A percentile compares a stretch with the other conserved stretches of the same genome.
These are phyloP conservation scores for Backusella westeae DNA, from an alignment of 192 early-diverging fungal species.

Conservation along the genomic window DNA sequence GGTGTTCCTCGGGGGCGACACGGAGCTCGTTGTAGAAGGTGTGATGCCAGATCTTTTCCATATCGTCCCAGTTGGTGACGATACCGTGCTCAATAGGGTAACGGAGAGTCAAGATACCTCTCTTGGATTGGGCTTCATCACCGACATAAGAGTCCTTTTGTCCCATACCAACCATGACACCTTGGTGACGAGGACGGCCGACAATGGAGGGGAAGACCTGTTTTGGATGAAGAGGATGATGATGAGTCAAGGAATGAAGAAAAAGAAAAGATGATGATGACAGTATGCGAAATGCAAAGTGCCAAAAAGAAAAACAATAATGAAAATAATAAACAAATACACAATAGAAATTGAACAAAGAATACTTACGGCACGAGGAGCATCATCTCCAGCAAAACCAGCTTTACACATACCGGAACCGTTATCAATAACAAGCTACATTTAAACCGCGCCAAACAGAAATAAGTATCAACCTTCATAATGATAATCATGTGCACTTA, in stretches of 20 bases:
- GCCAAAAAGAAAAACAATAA: not conserved
- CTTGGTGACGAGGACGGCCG: conserved; percentile 83
- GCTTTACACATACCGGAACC: conserved; percentile 95
- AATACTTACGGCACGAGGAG: conserved; percentile 73
- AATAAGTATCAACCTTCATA: not conserved
- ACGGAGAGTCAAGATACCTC: conserved; percentile 82
- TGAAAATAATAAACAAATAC: too few relatives aligned
- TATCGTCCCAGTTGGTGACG: conserved; percentile 92
- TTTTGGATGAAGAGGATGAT: not conserved
- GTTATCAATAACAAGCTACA: conserved; percentile 86
- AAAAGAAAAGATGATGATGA: not conserved
- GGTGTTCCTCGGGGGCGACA: conserved; percentile 97
- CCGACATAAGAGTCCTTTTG: conserved; percentile 91
- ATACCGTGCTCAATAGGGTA: conserved; percentile 93
- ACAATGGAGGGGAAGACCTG: conserved; percentile 80
- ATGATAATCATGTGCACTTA: conserved; percentile 41
- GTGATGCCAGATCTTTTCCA: conserved; percentile 98
- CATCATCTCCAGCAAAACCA: conserved; percentile 91
- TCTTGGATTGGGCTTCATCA: conserved; percentile 89
- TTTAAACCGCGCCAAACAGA: not conserved
- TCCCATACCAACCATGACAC: conserved; percentile 90
- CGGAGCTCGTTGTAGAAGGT: conserved; percentile 98
- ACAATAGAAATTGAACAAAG: not conserved
- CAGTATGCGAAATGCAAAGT: not conserved
- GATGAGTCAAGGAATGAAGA: not conserved